These are phyloP conservation scores for Acacia pycnantha DNA, from an alignment of 331 rosid species.

Conservation along the genomic window DNA sequence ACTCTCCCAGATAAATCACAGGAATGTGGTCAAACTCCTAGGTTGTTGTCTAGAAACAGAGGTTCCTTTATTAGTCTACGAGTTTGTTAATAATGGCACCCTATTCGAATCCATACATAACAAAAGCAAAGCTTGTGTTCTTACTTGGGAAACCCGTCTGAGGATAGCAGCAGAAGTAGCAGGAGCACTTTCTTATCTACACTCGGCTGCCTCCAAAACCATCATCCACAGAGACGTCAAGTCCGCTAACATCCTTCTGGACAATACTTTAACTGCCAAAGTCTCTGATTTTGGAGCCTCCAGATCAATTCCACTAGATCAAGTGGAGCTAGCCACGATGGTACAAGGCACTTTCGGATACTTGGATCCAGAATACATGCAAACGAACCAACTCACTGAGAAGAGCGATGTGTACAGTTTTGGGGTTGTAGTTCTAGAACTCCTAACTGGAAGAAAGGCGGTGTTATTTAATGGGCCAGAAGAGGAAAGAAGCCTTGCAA, in stretches of 20 bases:
- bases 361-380: constrained; percentile 38
- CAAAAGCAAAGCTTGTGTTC: not conserved
- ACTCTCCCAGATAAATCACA: constrained; percentile 36
- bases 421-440: constrained; percentile 34
- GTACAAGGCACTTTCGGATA: constrained; percentile 40
- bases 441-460: constrained; percentile 32
- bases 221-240: constrained; percentile 40
- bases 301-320: constrained; percentile 25
- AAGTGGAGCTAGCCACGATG: constrained; percentile 30
- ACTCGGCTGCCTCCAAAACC: constrained; percentile 30
- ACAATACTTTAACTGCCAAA: constrained; percentile 20
- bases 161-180: constrained; percentile 31
- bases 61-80: constrained; percentile 34
- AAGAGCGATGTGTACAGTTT: constrained; percentile 39
- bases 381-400: constrained; percentile 27
- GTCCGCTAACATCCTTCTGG: constrained; percentile 33
- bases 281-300: constrained; percentile 44
- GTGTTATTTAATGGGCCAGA: constrained; percentile 33
- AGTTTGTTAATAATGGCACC: constrained; percentile 36
- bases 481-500: constrained; percentile 25
- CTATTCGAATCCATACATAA: constrained; percentile 28
- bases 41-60: constrained; percentile 41
- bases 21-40: constrained; percentile 36
- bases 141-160: constrained; percentile 19
- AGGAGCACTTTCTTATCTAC: constrained; percentile 31